Conservation (phyloP, 345 rosid species). For the Orychophragmus violaceus region DNA sequence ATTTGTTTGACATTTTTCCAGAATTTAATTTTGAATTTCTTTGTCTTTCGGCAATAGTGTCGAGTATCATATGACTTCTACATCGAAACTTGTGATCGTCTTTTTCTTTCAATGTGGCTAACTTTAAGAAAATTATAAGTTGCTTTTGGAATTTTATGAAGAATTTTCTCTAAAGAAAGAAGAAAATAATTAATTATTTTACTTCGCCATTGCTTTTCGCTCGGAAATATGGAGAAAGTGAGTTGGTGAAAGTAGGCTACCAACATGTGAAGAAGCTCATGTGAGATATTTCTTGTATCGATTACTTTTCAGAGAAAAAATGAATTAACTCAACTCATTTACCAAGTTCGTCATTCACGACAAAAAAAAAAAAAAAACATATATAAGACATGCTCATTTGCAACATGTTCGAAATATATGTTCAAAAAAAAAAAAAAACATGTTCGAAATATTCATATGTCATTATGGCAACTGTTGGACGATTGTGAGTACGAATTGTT, state of each 20-base stretch:
- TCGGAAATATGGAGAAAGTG: constrained; percentile 6
- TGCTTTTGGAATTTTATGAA: not conserved
- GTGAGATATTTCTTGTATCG: not conserved
- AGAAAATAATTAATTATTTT: not conserved
- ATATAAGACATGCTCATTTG: too few relatives aligned
- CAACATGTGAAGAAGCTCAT: constrained; percentile 22
- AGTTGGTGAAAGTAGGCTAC: constrained; percentile 33
- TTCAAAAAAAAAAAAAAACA: too few relatives aligned
- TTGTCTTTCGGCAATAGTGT: not conserved
- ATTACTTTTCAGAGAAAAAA: too few relatives aligned
- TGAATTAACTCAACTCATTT: too few relatives aligned
- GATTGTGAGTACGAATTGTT: too few relatives aligned
- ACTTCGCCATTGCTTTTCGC: constrained; percentile 19
- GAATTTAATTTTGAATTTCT: not conserved
- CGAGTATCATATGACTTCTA: constrained; percentile 21
- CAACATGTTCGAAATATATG: too few relatives aligned
- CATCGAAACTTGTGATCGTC: constrained; percentile 1
- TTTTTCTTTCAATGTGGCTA: not conserved
- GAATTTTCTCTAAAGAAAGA: constrained; percentile 15
- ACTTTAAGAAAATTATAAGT: constrained; percentile 6
- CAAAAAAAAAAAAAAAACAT: too few relatives aligned
- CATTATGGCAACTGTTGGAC: too few relatives aligned
- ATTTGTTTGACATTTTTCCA: too few relatives aligned
- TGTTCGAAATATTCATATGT: too few relatives aligned
- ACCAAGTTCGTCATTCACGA: too few relatives aligned